A percentile compares a stretch with the other conserved stretches of the same genome.
phyloP scores from a whole-genome alignment of 1,139 yeast genomes.

The Sugiyamaella sp. region DNA sequence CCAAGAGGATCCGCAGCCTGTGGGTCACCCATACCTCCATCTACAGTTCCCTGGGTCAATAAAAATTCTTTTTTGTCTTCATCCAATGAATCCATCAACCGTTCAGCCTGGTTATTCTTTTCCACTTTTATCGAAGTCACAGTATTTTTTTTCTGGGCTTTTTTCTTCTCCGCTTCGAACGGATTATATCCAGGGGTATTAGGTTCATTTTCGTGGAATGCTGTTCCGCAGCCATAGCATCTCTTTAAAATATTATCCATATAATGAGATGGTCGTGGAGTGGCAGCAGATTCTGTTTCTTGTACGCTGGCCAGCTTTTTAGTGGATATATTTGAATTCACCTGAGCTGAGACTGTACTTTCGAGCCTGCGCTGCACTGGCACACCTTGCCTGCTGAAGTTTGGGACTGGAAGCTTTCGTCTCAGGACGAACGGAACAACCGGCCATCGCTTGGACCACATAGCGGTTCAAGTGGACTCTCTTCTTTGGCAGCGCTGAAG shows the following conservation, averaged over 20 bases:
- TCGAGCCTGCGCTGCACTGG: too few species aligned
- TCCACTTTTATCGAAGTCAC: slow-evolving; percentile 7
- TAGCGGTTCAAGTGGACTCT: too few species aligned
- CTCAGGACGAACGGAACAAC: too few species aligned
- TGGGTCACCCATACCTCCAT: slow-evolving; percentile 16
- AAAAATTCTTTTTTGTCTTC: slow-evolving; percentile 30
- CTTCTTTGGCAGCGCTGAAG: too few species aligned
- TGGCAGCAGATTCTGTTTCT: too few species aligned
- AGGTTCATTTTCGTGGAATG: slow-evolving; percentile 49
- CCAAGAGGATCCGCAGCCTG: slow-evolving; percentile 21
- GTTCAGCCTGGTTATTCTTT: slow-evolving; percentile 4
- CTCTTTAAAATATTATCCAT: slow-evolving; percentile 13
- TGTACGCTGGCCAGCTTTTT: too few species aligned
- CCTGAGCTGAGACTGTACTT: too few species aligned
- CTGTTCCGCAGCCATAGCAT: slow-evolving; percentile 51
- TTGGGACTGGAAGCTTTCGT: too few species aligned
- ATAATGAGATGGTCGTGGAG: slow-evolving; percentile 11
- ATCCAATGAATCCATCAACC: slow-evolving; percentile 21
- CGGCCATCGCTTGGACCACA: too few species aligned
- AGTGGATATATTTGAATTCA: too few species aligned
- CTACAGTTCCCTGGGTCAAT: slow-evolving; percentile 25
- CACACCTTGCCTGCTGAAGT: too few species aligned
- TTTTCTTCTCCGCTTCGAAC: slow-evolving; percentile 18
- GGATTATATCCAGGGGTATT: slow-evolving; percentile 49
- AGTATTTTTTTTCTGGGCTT: slow-evolving; percentile 5